Evolutionary conservation across 345 rosid species (phyloP), one percentile per base, ranked within the genome.

Genomic region (Physaria fendleri): DNA sequence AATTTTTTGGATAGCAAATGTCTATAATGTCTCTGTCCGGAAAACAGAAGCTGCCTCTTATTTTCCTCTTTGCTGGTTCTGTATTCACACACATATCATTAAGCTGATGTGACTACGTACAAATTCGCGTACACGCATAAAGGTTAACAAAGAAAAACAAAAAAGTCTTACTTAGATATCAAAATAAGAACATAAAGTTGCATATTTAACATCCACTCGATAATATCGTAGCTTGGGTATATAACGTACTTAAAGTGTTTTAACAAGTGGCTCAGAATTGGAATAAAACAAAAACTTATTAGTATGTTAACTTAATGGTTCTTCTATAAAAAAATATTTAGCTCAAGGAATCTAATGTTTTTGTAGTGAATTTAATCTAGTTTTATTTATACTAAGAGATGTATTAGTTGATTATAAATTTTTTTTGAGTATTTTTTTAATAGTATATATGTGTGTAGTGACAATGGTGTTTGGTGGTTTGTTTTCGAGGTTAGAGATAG

Each of bases 1-100:
- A 15, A 48, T 30, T 30, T 34, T n/a, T n/a, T 25, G 18, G 54
- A 68, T 51, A 42, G 15, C 45, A 50, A n/a, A 51, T 51, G 43
- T 10, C 43, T 15, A 40, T n/a, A 58, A 2, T 10, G 68, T 62
- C 46, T 3, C 24, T 49, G 20, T 48, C 59, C 4, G 35, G 33
- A 41, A 29, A 42, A 16, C 54, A 59, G 56, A 61, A 46, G 35
- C 21, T 28, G 42, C 43, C 43, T 38, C 39, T 14, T 20, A 9
- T 30, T 52, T 49, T 69, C 35, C 39, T 45, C 25, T 55, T 30
- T 39, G 6, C 15, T 39, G 1, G 22, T 12, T 47, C 2, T 47
- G 59, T 25, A 55, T 69, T 62, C 74, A 62, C 74, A 69, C 74
- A 20, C 20, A 5, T 13, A 34, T 17, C 16, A 35, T 60, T 43